Evolutionary conservation across 371 early-diverging fungal species (phyloP).

Genomic region (Conidiobolus incongruus): DNA sequence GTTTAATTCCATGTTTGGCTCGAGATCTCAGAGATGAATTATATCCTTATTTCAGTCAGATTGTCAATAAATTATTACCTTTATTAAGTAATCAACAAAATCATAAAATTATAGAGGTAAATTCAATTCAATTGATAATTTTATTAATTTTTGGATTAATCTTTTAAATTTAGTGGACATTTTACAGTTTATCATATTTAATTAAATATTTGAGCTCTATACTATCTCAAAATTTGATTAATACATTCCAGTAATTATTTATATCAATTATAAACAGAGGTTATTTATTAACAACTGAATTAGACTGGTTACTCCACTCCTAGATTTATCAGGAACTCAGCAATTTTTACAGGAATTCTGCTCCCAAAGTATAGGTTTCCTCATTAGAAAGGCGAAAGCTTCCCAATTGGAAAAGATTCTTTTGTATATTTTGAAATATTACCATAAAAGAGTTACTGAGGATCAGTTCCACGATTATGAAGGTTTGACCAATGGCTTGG

Average conservation of each 20-base stretch:
- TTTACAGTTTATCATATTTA: conserved; percentile 69
- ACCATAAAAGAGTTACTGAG: conserved; percentile 19
- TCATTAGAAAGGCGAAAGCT: conserved; percentile 51
- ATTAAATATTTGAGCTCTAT: conserved; percentile 67
- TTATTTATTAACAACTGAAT: no score
- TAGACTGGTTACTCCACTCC: conserved; percentile 38
- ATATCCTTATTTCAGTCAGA: conserved; percentile 58
- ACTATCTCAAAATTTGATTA: conserved; percentile 35
- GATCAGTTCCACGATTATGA: no score
- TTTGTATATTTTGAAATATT: conserved; percentile 24
- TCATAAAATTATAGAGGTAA: no score
- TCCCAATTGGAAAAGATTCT: conserved; percentile 27
- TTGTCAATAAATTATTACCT: conserved; percentile 29
- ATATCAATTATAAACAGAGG: no score
- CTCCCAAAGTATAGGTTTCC: conserved; percentile 76
- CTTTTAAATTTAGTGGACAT: conserved; percentile 28
- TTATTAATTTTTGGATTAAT: neutral
- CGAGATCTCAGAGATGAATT: conserved; percentile 84
- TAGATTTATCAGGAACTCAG: conserved; percentile 35
- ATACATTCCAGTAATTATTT: conserved; percentile 33
- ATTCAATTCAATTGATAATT: conserved; percentile 31
- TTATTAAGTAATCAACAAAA: conserved; percentile 31
- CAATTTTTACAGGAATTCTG: conserved; percentile 68
- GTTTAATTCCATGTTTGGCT: conserved; percentile 54
- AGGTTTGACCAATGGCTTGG: conserved; percentile 54